These are phyloP conservation scores for Dothideomycetes sp. DNA, from an alignment of 2,329 filamentous ascomycete genomes.

Conservation along the genomic window DNA sequence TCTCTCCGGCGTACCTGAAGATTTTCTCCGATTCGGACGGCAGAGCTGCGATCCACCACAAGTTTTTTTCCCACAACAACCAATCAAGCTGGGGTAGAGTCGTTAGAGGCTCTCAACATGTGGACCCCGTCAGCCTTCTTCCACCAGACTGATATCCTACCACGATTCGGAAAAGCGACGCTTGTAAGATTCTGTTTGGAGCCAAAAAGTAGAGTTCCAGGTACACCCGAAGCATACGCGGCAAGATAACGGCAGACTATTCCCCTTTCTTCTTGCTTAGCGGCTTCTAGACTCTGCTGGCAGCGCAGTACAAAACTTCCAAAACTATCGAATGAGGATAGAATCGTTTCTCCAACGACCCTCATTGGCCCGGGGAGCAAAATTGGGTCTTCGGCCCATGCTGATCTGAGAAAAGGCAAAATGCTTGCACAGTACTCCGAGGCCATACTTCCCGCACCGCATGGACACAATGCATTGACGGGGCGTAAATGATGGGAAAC, in stretches of 20 bases:
- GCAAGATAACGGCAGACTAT: slow-evolving; percentile 7
- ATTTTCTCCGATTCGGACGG: not conserved
- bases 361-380: slow-evolving; percentile 4
- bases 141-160: no score
- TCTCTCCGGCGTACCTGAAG: slow-evolving; percentile 4
- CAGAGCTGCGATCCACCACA: not conserved
- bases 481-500: slow-evolving; percentile 12
- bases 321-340: not conserved
- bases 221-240: slow-evolving; percentile 6
- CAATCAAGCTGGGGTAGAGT: slow-evolving; percentile 5
- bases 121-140: slow-evolving; percentile 6
- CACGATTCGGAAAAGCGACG: no score
- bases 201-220: not conserved
- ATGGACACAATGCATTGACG: slow-evolving; percentile 10
- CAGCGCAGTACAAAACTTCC: slow-evolving; percentile 1
- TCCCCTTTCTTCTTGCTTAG: slow-evolving; percentile 1
- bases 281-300: slow-evolving; percentile 10
- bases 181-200: not conserved
- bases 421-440: slow-evolving; percentile 7
- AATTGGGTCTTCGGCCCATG: slow-evolving; percentile 6
- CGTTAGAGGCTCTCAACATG: slow-evolving; percentile 4
- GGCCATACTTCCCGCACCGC: slow-evolving; percentile 7
- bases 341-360: not conserved
- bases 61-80: not conserved
- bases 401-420: not conserved